Evolutionary conservation across 2,329 filamentous ascomycete species (phyloP).

Genomic region (Aureobasidium sp.): DNA sequence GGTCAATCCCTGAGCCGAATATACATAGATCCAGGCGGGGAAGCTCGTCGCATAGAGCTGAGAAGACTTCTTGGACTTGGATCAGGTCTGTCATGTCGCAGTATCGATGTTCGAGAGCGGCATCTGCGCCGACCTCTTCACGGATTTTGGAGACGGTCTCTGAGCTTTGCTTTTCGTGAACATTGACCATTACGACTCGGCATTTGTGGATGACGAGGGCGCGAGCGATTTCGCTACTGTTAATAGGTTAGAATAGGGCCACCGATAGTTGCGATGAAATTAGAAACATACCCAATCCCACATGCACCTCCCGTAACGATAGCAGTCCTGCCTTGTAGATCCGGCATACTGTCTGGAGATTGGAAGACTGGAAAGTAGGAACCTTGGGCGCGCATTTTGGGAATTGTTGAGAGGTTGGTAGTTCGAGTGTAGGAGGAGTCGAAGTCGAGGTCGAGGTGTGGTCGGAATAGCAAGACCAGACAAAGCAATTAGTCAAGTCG

Average conservation of each 20-base stretch:
- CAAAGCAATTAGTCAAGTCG: conserved; percentile 1
- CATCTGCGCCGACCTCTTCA: conserved; percentile 16
- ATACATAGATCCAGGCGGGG: conserved; percentile 36
- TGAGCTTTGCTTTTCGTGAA: conserved; percentile 32
- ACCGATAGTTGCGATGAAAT: neutral
- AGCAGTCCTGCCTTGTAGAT: conserved; percentile 12
- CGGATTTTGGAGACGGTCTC: conserved; percentile 27
- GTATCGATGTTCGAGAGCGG: conserved; percentile 31
- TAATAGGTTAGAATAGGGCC: neutral
- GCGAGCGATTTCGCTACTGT: conserved; percentile 15
- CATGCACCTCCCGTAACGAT: conserved; percentile 14
- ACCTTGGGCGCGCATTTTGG: neutral
- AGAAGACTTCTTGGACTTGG: conserved; percentile 32
- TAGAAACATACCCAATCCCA: conserved; percentile 10
- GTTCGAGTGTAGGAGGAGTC: conserved; percentile 83
- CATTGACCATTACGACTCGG: conserved; percentile 23
- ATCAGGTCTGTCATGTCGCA: conserved; percentile 35
- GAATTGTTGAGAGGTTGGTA: neutral
- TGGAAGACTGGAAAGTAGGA: conserved; percentile 9
- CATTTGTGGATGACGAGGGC: conserved; percentile 16
- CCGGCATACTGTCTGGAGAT: conserved; percentile 2
- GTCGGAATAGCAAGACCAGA: conserved; percentile 7
- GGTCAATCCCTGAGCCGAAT: conserved; percentile 36
- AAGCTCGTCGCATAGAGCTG: conserved; percentile 25
- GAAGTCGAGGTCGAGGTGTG: conserved; percentile 36